Conservation (phyloP, 192 early-diverging fungal species). For the Gonapodya prolifera region DNA sequence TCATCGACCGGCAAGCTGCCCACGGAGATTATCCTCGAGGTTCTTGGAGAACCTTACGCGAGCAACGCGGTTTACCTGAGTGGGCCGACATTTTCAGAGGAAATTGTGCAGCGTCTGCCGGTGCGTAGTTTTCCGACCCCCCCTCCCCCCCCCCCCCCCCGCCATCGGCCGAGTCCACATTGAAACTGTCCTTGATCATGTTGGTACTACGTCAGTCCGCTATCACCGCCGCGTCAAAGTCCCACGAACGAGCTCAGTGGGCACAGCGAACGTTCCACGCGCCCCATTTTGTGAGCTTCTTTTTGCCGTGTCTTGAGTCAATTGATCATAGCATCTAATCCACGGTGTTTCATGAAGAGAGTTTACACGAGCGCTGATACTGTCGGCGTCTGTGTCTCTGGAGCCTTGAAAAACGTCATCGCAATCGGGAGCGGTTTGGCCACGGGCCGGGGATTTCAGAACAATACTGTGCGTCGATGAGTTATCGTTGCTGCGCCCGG, state of each 20-base stretch:
- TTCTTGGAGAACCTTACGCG: conserved; percentile 22
- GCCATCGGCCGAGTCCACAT: not conserved
- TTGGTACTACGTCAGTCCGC: no score
- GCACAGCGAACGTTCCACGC: conserved; percentile 31
- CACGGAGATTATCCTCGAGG: conserved; percentile 25
- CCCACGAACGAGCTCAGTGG: conserved; percentile 15
- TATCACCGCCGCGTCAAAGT: conserved; percentile 25
- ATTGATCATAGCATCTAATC: no score
- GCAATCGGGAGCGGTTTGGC: conserved; percentile 30
- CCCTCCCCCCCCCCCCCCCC: not conserved
- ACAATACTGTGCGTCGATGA: conserved; percentile 29
- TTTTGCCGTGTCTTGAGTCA: not conserved
- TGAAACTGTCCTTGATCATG: not conserved
- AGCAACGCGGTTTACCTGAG: conserved; percentile 23
- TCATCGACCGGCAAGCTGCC: conserved; percentile 18
- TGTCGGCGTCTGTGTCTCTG: conserved; percentile 30
- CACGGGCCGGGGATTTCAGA: conserved; percentile 29
- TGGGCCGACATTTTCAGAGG: conserved; percentile 33
- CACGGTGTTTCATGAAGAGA: no score
- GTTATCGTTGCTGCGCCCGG: not conserved
- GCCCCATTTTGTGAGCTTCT: conserved; percentile 22
- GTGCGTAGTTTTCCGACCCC: conserved; percentile 7
- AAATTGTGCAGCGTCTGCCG: conserved; percentile 27
- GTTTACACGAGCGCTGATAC: conserved; percentile 28
- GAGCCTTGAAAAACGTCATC: conserved; percentile 37